Evolutionary conservation across 441 rosid genomes (phyloP).

Genomic region (Arabidopsis hybrid): DNA sequence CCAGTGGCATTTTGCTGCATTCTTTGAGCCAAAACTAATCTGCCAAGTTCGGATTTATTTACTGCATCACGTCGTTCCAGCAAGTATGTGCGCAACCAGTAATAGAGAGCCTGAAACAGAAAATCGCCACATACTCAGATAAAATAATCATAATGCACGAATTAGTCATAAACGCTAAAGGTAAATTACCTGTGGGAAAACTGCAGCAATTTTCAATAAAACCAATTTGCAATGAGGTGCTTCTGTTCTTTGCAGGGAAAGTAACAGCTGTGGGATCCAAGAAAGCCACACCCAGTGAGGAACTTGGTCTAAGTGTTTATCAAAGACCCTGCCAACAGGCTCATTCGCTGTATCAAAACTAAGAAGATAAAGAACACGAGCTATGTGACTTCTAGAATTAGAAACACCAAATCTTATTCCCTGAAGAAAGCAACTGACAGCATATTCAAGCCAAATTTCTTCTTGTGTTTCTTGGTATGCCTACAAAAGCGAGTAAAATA

Average conservation of each 20-base stretch:
- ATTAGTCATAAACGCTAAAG: conserved; percentile 15
- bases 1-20: conserved; percentile 84
- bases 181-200: conserved; percentile 84
- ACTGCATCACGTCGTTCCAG: conserved; percentile 99
- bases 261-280: conserved; percentile 98
- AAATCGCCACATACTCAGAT: conserved; percentile 36
- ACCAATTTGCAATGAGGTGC: conserved; percentile 99
- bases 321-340: conserved; percentile 96
- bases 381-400: conserved; percentile 65
- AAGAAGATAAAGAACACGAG: conserved; percentile 69
- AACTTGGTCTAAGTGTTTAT: conserved; percentile 92
- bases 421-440: conserved; percentile 99
- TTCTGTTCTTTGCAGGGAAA: conserved; percentile 97
- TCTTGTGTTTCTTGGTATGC: conserved; percentile 88
- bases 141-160: conserved; percentile 34
- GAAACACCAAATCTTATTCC: conserved; percentile 98
- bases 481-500: conserved; percentile 53
- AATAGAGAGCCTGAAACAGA: conserved; percentile 79
- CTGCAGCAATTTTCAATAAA: conserved; percentile 83
- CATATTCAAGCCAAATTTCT: conserved; percentile 97
- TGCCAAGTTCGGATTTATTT: conserved; percentile 81
- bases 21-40: conserved; percentile 93
- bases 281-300: conserved; percentile 99
- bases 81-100: conserved; percentile 98
- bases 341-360: conserved; percentile 96